Evolutionary conservation across 129 eudicot species (phyloP), one percentile per base, ranked within the genome.

Genomic region (Arctium lappa): DNA sequence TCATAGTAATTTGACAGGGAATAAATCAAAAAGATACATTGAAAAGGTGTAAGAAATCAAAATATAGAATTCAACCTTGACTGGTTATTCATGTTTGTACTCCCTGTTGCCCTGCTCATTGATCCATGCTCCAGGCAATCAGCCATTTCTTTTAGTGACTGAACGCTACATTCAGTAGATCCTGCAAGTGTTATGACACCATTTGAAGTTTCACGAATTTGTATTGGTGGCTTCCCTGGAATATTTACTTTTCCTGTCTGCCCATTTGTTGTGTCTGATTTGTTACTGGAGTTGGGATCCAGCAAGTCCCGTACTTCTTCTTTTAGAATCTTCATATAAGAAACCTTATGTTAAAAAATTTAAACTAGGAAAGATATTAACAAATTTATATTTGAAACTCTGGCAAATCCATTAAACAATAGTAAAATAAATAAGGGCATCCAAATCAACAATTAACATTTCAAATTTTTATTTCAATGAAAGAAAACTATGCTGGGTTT

Each of bases 181-280:
- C 99, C 99, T 13, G 97, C 98, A 62, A 96, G 87, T n/a, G 98
- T 96, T 74, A 96, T 96, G 42, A 93, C 99, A 82, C 99, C 99
- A 78, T 85, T 92, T 72, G 99, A 96, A 38, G 93, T 85, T 81
- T 96, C 99, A 48, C 99, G 98, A 82, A 96, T 96, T 79, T 96
- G 99, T 87, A 96, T 96, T 27, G 98, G 99, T 18, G 99, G 91
- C 80, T 90, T 96, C 72, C 98, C 98, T 0, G 98, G 99, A 71
- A 78, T 69, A 56, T 85, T 85, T 70, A 90, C 96, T 86, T 91
- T 96, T 74, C 86, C 94, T 1, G 84, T 32, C 62, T 90, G 91
- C 42, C 97, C 92, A 86, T 88, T 94, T 36, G 88, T 66, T 18
- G 91, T 76, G 36, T 96, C 99, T 84, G 94, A 85, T 87, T 88